Percentiles rank a stretch among this genome's conserved stretches.
Conservation (phyloP, 495 filamentous ascomycete genomes). For the Aspergillus heteromorphus region DNA sequence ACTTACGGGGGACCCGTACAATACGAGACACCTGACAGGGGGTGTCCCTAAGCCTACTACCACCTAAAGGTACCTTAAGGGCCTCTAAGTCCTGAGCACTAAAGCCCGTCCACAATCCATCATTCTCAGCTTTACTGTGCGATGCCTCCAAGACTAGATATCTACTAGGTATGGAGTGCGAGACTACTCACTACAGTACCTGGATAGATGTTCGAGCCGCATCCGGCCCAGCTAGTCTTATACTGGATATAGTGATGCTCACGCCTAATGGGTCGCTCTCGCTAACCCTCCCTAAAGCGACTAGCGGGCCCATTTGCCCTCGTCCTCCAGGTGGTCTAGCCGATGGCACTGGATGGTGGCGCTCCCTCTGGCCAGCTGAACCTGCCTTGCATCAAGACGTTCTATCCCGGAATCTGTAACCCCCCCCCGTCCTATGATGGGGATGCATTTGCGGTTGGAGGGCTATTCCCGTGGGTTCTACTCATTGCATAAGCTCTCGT, state of each 20-base stretch:
- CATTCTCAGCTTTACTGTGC: neutral
- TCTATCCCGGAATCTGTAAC: slow-evolving; percentile 12
- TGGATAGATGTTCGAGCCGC: slow-evolving; percentile 12
- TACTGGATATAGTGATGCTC: neutral
- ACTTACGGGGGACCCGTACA: neutral
- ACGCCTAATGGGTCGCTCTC: slow-evolving; percentile 2
- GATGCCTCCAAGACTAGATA: neutral
- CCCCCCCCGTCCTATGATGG: slow-evolving; percentile 12
- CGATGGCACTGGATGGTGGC: slow-evolving; percentile 22
- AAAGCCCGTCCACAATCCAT: too few relatives aligned
- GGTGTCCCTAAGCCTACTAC: too few relatives aligned
- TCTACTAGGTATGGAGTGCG: too few relatives aligned
- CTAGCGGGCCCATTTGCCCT: slow-evolving; percentile 17
- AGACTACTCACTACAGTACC: too few relatives aligned
- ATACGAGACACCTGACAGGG: too few relatives aligned
- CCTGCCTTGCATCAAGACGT: slow-evolving; percentile 14
- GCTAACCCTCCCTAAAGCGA: slow-evolving; percentile 16
- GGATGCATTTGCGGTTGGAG: slow-evolving; percentile 3
- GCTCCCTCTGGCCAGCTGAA: slow-evolving; percentile 32
- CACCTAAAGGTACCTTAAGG: too few relatives aligned
- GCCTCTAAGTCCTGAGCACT: too few relatives aligned
- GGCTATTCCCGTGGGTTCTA: slow-evolving; percentile 11
- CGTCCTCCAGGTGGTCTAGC: slow-evolving; percentile 2
- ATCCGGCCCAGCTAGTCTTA: slow-evolving; percentile 17
- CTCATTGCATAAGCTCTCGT: slow-evolving; percentile 18